phyloP scores from a whole-genome alignment of 192 early-diverging fungal genomes.

The Coemansia sp. region DNA sequence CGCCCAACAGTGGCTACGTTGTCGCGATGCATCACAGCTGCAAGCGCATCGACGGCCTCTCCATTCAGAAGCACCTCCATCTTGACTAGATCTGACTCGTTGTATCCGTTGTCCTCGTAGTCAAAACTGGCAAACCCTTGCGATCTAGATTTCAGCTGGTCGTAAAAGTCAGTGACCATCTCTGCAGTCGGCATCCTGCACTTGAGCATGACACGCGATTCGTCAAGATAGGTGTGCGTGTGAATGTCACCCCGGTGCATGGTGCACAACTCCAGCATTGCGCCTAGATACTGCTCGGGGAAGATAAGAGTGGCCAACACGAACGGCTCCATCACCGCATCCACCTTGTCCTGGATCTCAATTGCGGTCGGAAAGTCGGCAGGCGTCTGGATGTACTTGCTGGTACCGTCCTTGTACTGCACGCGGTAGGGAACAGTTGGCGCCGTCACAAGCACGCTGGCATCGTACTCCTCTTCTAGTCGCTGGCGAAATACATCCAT shows the following conservation, averaged over 20 bases:
- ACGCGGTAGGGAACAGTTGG: conserved; percentile 89
- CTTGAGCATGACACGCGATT: conserved; percentile 80
- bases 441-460: conserved; percentile 86
- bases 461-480: conserved; percentile 90
- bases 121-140: conserved; percentile 88
- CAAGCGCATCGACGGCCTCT: conserved; percentile 90
- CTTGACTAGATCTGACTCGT: conserved; percentile 83
- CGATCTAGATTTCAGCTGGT: conserved; percentile 87
- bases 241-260: conserved; percentile 73
- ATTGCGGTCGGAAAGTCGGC: conserved; percentile 86
- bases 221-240: conserved; percentile 89
- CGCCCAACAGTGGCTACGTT: conserved; percentile 71
- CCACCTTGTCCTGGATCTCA: conserved; percentile 63
- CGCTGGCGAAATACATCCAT: conserved; percentile 98
- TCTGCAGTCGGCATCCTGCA: conserved; percentile 90
- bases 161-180: conserved; percentile 94
- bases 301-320: conserved; percentile 90
- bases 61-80: conserved; percentile 90
- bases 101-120: conserved; percentile 93
- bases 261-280: conserved; percentile 76
- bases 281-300: conserved; percentile 77
- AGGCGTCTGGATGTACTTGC: conserved; percentile 74
- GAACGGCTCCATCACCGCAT: conserved; percentile 84
- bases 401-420: conserved; percentile 38
- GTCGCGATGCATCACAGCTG: conserved; percentile 81